Percentiles rank a stretch among this genome's conserved stretches.
Evolutionary conservation across 106 monocot genomes (phyloP).

Genomic region (Hemerocallis citrina): DNA sequence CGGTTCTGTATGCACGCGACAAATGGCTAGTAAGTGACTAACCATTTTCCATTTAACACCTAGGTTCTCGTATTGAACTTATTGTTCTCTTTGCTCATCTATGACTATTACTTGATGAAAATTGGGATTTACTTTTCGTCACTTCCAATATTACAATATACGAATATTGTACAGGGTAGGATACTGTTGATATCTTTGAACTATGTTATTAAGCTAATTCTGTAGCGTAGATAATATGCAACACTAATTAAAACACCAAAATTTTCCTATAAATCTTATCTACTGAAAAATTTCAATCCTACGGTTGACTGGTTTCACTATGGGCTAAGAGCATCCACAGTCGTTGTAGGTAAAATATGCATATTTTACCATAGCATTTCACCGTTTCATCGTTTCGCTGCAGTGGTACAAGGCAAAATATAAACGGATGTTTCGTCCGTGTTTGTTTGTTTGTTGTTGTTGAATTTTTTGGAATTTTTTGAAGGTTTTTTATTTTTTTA

Average conservation of each 20-base stretch:
- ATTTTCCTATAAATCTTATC: no score
- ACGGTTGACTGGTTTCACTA: no score
- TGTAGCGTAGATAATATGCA: neutral
- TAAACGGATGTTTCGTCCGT: no score
- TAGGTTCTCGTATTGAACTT: neutral
- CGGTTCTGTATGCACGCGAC: constrained; percentile 92
- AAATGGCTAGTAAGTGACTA: constrained; percentile 89
- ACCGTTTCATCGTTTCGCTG: no score
- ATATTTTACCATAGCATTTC: no score
- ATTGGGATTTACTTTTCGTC: neutral
- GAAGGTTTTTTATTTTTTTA: no score
- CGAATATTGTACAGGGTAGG: neutral
- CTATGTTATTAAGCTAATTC: neutral
- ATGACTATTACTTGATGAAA: neutral
- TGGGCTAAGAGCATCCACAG: no score
- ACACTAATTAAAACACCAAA: neutral
- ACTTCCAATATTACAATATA: neutral
- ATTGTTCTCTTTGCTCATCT: neutral
- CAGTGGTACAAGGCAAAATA: no score
- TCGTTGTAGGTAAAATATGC: no score
- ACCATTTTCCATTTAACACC: neutral
- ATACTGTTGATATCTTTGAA: neutral
- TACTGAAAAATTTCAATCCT: no score
- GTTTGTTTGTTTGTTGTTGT: no score
- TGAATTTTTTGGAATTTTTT: no score